These are phyloP conservation scores for Anthracocystis setariae DNA, from an alignment of 1,284 basidiomycete species.

Conservation along the genomic window DNA sequence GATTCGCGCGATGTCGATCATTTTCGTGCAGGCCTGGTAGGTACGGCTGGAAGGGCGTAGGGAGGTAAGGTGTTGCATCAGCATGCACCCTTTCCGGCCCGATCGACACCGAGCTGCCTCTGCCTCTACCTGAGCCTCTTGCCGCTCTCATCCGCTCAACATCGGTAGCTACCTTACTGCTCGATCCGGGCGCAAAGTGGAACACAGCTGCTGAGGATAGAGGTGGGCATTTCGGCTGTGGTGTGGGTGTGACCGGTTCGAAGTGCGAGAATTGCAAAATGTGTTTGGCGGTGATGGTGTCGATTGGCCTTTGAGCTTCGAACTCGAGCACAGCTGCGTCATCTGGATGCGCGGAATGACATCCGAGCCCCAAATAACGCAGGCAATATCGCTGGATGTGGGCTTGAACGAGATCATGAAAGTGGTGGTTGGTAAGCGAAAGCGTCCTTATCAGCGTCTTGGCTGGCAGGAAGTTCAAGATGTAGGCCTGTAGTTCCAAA, in stretches of 20 bases:
- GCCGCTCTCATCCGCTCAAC: conserved; percentile 14
- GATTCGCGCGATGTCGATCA: conserved; percentile 23
- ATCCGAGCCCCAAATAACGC: conserved; percentile 28
- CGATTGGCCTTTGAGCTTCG: conserved; percentile 57
- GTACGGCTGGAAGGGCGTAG: conserved; percentile 34
- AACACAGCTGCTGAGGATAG: conserved; percentile 26
- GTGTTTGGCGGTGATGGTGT: conserved; percentile 58
- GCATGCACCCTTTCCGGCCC: conserved; percentile 16
- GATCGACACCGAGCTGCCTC: conserved; percentile 20
- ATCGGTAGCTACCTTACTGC: conserved; percentile 24
- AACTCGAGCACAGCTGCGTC: conserved; percentile 43
- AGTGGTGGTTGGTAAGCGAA: conserved; percentile 46
- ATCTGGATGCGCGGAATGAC: conserved; percentile 10
- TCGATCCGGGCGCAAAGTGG: conserved; percentile 21
- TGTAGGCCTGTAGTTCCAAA: conserved; percentile 49
- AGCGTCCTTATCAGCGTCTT: conserved; percentile 38
- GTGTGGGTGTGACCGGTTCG: conserved; percentile 12
- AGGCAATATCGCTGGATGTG: conserved; percentile 48
- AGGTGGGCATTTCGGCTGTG: conserved; percentile 10
- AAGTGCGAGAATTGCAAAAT: conserved; percentile 53
- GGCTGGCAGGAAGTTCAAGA: conserved; percentile 46
- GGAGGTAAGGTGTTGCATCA: conserved; percentile 7
- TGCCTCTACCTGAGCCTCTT: conserved; percentile 10
- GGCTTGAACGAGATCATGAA: conserved; percentile 38
- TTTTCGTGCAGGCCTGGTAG: conserved; percentile 24